These are phyloP conservation scores for Mycena citricolor DNA, from an alignment of 1,284 basidiomycete species.

Conservation along the genomic window DNA sequence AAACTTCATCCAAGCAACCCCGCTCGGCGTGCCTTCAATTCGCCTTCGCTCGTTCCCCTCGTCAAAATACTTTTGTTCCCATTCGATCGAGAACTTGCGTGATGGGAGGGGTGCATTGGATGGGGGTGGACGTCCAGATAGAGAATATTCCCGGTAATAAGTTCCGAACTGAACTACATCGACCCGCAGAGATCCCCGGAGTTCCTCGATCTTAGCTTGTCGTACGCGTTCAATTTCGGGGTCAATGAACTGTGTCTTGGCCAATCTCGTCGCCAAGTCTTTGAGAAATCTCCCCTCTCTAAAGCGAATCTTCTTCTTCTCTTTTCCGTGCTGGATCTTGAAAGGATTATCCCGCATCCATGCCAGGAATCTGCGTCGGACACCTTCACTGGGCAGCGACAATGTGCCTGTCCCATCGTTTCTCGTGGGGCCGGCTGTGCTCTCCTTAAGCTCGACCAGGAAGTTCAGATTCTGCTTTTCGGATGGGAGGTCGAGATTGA, in stretches of 20 bases:
- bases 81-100: conserved; percentile 67
- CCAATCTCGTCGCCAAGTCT: conserved; percentile 36
- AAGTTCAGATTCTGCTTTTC: conserved; percentile 51
- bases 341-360: conserved; percentile 38
- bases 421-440: conserved; percentile 47
- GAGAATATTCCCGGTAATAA: conserved; percentile 42
- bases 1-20: conserved; percentile 54
- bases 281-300: too few species aligned
- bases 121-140: conserved; percentile 18
- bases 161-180: conserved; percentile 62
- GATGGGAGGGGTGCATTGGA: conserved; percentile 35
- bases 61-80: conserved; percentile 43
- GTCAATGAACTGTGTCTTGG: conserved; percentile 60
- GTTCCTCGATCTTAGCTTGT: conserved; percentile 42
- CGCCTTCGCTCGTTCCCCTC: conserved; percentile 17
- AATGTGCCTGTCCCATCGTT: conserved; percentile 57
- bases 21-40: conserved; percentile 22
- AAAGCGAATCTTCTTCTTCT: too few species aligned
- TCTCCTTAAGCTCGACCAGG: conserved; percentile 48
- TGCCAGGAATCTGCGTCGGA: conserved; percentile 48
- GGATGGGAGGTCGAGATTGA: conserved; percentile 21
- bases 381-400: conserved; percentile 40
- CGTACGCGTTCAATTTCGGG: conserved; percentile 60
- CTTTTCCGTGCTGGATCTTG: too few species aligned
- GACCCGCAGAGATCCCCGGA: conserved; percentile 51